A percentile compares a stretch with the other conserved stretches of the same genome.
Conservation (phyloP, 495 filamentous ascomycete species). For the Tuber brumale region DNA sequence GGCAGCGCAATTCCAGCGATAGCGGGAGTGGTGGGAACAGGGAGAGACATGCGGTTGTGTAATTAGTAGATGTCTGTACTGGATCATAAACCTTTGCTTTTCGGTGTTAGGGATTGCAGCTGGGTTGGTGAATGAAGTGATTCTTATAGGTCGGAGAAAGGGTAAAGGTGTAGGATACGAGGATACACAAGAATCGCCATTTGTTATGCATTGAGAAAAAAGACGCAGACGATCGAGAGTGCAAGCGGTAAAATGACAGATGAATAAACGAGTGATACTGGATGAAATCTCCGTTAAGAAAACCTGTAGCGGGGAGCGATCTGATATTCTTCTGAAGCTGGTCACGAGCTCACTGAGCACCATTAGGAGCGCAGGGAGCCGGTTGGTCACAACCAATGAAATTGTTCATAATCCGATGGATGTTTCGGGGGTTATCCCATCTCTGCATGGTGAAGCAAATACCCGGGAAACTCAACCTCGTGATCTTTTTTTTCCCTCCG, state of each 20-base stretch:
- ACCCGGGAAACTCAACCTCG: background rate
- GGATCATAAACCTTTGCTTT: background rate
- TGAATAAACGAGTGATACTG: background rate
- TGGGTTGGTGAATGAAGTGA: background rate
- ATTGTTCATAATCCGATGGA: background rate
- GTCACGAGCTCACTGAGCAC: background rate
- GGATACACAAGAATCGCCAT: background rate
- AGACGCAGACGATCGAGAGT: background rate
- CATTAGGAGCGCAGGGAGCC: background rate
- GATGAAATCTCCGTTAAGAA: background rate
- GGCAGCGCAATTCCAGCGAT: constrained; percentile 15
- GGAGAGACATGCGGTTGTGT: constrained; percentile 17
- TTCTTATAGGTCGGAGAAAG: background rate
- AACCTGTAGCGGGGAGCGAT: too few relatives aligned
- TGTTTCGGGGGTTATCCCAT: background rate
- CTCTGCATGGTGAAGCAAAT: background rate
- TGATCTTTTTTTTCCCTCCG: background rate
- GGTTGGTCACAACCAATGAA: background rate
- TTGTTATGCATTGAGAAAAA: background rate
- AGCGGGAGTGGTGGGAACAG: background rate
- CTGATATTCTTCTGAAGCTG: background rate
- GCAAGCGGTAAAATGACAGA: background rate
- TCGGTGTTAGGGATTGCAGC: background rate
- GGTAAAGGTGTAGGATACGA: background rate
- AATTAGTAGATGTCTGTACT: constrained; percentile 3